Evolutionary conservation across 345 rosid genomes (phyloP).

Genomic region (Limnanthes douglasii): DNA sequence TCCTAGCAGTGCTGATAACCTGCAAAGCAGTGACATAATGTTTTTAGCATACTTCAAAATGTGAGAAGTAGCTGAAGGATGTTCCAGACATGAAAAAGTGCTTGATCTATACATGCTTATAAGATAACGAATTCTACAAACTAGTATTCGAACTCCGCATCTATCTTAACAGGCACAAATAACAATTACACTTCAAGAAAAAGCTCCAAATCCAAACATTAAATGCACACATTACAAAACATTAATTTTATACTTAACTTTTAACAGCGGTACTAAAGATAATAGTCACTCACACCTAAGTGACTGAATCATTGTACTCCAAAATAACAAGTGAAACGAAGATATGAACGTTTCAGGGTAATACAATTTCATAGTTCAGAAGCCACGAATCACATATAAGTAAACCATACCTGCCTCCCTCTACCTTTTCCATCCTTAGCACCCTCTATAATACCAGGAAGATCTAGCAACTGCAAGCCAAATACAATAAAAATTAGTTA

Average conservation of each 20-base stretch:
- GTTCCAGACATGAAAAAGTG: too few species aligned
- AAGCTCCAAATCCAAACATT: too few species aligned
- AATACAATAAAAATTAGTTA: not conserved
- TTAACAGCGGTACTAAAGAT: too few species aligned
- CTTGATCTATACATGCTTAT: too few species aligned
- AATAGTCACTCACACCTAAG: conserved; percentile 2
- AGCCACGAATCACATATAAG: not conserved
- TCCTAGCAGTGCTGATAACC: conserved; percentile 98
- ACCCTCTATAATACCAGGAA: conserved; percentile 98
- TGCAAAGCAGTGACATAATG: conserved; percentile 14
- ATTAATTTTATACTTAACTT: too few species aligned
- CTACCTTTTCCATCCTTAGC: conserved; percentile 99
- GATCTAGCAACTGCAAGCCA: conserved; percentile 70
- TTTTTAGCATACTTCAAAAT: not conserved
- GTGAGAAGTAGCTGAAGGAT: too few species aligned
- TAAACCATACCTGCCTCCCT: conserved; percentile 68
- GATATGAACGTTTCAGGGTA: not conserved
- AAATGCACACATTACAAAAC: too few species aligned
- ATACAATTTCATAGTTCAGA: not conserved
- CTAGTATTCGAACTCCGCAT: too few species aligned
- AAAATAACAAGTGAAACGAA: not conserved
- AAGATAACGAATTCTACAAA: too few species aligned
- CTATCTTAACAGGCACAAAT: too few species aligned
- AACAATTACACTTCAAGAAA: too few species aligned
- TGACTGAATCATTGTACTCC: not conserved